Base-by-base conservation (phyloP, 2,329 filamentous ascomycete genomes). In the Mycocentrospora acerina region DNA sequence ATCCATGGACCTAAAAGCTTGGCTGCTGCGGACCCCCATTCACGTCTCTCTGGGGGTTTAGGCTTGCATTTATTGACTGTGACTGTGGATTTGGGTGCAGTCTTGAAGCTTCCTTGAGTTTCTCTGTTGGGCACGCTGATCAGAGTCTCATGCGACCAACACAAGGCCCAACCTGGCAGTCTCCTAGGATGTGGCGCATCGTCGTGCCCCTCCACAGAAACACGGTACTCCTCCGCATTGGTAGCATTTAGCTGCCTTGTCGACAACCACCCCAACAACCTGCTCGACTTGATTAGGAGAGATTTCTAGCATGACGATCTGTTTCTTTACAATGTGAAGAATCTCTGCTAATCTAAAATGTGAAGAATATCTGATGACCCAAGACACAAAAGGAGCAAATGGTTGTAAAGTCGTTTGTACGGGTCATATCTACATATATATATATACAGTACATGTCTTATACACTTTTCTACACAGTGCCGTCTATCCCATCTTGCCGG, bases 1-100 rank as follows among this genome's bases (percentile, higher is more conserved):
- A 57, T 42, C 55, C 60, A 44, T 55, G 51, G 52, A 44, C 46
- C 51, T 37, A 22, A 22, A 35, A 39, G 42, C 52, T 56, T 57
- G 53, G 51, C 51, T 25, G 40, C 32, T 32, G 46, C 29, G 42
- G 27, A 22, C 5, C 19, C n/a, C 19, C 19, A 22, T 22, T 44
- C 40, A 44, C 48, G n/a, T n/a, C n/a, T n/a, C n/a, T n/a, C 42
- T 48, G 19, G 9, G 19, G 19, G 5, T 22, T 5, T 48, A 50
- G 37, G 42, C 42, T 42, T 42, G 37, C 35, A 22, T 13, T 8
- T 29, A 15, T 15, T 14, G 10, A 11, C 18, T 18, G 10, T 22
- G 19, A 5, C 9, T 22, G 5, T 22, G 14, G 16, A 16, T 10
- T n/a, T 32, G 30, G 14, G 19, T 19, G 8, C 30, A 13, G 8